Conservation (phyloP, 108 stramenopile species). For the Epipyxis sp. region DNA sequence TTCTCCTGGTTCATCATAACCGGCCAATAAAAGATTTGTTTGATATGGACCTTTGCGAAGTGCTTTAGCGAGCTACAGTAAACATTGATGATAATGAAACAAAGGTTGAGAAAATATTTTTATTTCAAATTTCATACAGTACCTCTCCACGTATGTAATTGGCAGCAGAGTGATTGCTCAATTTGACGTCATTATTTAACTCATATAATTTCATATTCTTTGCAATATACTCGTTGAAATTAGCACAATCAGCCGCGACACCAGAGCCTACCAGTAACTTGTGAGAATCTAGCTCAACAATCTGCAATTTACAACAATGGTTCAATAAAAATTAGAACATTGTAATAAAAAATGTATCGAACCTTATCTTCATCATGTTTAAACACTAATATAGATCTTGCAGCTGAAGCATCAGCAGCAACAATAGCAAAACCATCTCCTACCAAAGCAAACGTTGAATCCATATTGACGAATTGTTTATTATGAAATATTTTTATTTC, state of each 20-base stretch:
- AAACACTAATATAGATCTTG: constrained; percentile 24
- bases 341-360: too few species aligned
- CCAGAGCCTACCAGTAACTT: constrained; percentile 82
- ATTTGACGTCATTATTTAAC: constrained; percentile 80
- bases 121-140: too few species aligned
- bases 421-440: constrained; percentile 29
- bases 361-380: constrained; percentile 38
- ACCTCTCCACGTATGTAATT: constrained; percentile 80
- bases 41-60: constrained; percentile 92
- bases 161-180: constrained; percentile 84
- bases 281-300: constrained; percentile 39
- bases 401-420: constrained; percentile 30
- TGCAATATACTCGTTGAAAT: constrained; percentile 85
- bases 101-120: too few species aligned
- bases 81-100: too few species aligned
- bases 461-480: too few species aligned
- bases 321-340: too few species aligned
- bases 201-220: constrained; percentile 92
- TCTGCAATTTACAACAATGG: constrained; percentile 1
- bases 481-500: too few species aligned
- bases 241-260: constrained; percentile 76
- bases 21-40: constrained; percentile 86
- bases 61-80: constrained; percentile 75
- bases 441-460: constrained; percentile 18
- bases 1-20: constrained; percentile 73